Evolutionary conservation across 2,329 filamentous ascomycete genomes (phyloP), one percentile per base, ranked within the genome.

Genomic region (Tolypocladium cylindrosporum): DNA sequence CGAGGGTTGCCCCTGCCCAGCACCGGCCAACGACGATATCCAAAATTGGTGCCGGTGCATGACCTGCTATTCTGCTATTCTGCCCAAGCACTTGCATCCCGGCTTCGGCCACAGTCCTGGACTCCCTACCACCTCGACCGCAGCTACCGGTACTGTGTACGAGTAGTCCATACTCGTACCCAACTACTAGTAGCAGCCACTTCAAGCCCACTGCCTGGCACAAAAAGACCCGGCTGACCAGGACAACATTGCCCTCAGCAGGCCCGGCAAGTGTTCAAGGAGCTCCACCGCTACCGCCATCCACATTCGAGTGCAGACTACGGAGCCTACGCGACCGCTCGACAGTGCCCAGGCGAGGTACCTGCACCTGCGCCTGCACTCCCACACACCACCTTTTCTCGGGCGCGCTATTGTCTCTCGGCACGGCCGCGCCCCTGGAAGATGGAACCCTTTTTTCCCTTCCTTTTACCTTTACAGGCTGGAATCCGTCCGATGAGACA

Each of bases 401-500:
- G 27, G 37, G 41, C 55, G 59, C 60, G 61, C 61, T 64, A 65
- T 65, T 63, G 63, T 62, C 60, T 63, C 60, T 59, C 62, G 63
- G 61, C 59, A 61, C 56, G 60, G 58, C 62, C 59, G 58, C 61
- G 41, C 57, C 56, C 60, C 58, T 45, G 51, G 58, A 60, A 50
- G 57, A 64, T 58, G 62, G 61, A 60, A 58, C 54, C 57, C 41
- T 37, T 40, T 56, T 56, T 40, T 27, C 37, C 31, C 19, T 51
- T 58, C 14, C 27, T 55, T 57, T 45, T 58, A 53, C 57, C 57
- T 57, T 63, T 63, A 54, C 59, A 58, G 57, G 45, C 58, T 67
- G 65, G 64, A 66, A 67, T 68, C 67, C 66, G 64, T 68, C 69
- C 66, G 65, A 67, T 68, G 67, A 71, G 64, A 68, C 67, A 68